Percentiles rank a stretch among this genome's conserved stretches.
Evolutionary conservation across 1,284 basidiomycete species (phyloP).

Genomic region (Marasmius oreades): DNA sequence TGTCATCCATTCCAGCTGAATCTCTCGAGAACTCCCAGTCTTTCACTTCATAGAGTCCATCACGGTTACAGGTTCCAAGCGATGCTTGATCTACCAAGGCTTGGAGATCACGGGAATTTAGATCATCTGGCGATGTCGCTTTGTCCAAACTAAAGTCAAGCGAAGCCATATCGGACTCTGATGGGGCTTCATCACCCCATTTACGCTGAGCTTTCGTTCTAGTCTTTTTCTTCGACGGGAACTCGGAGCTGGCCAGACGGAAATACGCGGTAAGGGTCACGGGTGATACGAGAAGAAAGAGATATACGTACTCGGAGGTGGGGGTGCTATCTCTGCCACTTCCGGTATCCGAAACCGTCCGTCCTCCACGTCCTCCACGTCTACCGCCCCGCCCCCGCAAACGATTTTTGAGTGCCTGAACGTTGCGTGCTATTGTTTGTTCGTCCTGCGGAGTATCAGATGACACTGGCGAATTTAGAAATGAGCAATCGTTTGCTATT

Average conservation of each 20-base stretch:
- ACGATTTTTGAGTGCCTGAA: constrained; percentile 85
- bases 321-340: constrained; percentile 60
- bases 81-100: constrained; percentile 77
- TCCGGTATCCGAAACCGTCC: constrained; percentile 46
- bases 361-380: constrained; percentile 51
- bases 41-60: constrained; percentile 92
- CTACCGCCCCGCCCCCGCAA: constrained; percentile 67
- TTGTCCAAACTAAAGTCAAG: constrained; percentile 80
- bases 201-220: constrained; percentile 83
- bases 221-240: constrained; percentile 51
- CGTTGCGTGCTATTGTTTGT: constrained; percentile 89
- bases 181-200: constrained; percentile 83
- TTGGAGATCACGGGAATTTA: constrained; percentile 49
- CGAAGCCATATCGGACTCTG: constrained; percentile 83
- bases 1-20: constrained; percentile 31
- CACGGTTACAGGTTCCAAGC: constrained; percentile 72
- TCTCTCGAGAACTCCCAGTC: constrained; percentile 78
- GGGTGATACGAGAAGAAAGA: constrained; percentile 12
- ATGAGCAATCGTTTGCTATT: too few species aligned
- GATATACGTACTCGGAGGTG: constrained; percentile 56
- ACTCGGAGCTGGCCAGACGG: constrained; percentile 52
- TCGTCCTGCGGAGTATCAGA: constrained; percentile 67
- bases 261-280: constrained; percentile 14
- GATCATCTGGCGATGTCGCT: constrained; percentile 26
- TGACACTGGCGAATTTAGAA: constrained; percentile 54